These are phyloP conservation scores for Pichia exigua DNA, from an alignment of 805 yeast species.

Conservation along the genomic window DNA sequence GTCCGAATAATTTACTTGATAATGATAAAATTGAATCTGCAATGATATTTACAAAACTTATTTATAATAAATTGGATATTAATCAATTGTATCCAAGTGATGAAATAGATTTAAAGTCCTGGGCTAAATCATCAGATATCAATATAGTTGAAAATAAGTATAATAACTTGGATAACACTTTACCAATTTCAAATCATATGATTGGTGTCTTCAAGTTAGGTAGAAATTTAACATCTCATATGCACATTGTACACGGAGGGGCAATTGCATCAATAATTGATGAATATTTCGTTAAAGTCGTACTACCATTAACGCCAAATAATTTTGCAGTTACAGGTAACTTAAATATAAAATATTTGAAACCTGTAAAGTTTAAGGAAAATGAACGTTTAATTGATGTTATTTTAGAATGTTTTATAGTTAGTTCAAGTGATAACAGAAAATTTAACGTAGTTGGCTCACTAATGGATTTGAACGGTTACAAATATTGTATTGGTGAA, in stretches of 20 bases:
- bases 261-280: conserved; percentile 45
- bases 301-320: conserved; percentile 38
- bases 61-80: conserved; percentile 8
- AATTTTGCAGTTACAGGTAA: conserved; percentile 43
- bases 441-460: conserved; percentile 20
- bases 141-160: neutral
- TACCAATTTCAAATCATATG: conserved; percentile 31
- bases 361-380: conserved; percentile 19
- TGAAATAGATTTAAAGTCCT: neutral
- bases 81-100: neutral
- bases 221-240: conserved; percentile 36
- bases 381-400: conserved; percentile 12
- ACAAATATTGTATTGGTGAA: conserved; percentile 19
- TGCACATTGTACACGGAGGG: conserved; percentile 47
- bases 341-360: conserved; percentile 34
- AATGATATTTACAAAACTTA: conserved; percentile 14
- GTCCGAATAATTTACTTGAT: conserved; percentile 19
- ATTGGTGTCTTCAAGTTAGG: conserved; percentile 42
- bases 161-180: neutral
- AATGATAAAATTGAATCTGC: conserved; percentile 16
- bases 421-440: conserved; percentile 5
- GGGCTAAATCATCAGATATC: neutral
- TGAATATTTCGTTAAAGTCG: conserved; percentile 45
- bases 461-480: conserved; percentile 13
- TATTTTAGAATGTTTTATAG: conserved; percentile 19